Percentiles rank a stretch among this genome's conserved stretches.
These are phyloP conservation scores for Fagopyrum homotropicum DNA, from an alignment of 148 eudicot species.

Conservation along the genomic window DNA sequence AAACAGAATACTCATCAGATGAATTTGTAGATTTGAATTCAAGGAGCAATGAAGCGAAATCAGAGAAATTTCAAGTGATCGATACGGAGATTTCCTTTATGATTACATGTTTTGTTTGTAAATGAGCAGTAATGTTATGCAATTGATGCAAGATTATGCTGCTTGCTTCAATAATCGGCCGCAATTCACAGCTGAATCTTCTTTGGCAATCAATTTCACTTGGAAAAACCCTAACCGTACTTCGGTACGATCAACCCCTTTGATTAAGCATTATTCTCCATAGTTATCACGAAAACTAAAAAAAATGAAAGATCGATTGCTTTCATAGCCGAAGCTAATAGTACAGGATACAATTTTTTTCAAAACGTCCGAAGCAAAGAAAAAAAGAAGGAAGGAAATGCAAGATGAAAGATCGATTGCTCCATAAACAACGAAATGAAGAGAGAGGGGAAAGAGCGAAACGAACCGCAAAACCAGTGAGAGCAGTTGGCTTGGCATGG, in stretches of 20 bases:
- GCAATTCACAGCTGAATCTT: background rate
- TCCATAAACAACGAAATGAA: background rate
- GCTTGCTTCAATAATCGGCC: background rate
- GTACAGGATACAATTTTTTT: background rate
- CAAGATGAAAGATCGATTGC: background rate
- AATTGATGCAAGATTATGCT: background rate
- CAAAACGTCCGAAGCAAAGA: background rate
- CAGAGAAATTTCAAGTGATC: background rate
- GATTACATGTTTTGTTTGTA: background rate
- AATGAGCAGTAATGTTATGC: background rate
- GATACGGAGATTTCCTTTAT: background rate
- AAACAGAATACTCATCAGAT: background rate
- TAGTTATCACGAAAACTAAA: background rate
- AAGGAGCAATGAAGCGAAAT: background rate
- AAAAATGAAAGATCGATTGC: background rate
- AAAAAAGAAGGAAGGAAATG: background rate
- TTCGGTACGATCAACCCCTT: background rate
- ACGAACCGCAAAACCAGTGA: conserved; percentile 94
- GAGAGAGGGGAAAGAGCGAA: background rate
- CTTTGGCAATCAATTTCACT: background rate
- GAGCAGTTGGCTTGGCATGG: conserved; percentile 97
- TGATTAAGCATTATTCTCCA: background rate
- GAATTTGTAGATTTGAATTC: background rate
- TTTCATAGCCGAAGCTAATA: background rate
- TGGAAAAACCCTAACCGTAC: conserved; percentile 2